Evolutionary conservation across 805 yeast genomes (phyloP), one percentile per base, ranked within the genome.

Genomic region (Metschnikowia amazonensis): DNA sequence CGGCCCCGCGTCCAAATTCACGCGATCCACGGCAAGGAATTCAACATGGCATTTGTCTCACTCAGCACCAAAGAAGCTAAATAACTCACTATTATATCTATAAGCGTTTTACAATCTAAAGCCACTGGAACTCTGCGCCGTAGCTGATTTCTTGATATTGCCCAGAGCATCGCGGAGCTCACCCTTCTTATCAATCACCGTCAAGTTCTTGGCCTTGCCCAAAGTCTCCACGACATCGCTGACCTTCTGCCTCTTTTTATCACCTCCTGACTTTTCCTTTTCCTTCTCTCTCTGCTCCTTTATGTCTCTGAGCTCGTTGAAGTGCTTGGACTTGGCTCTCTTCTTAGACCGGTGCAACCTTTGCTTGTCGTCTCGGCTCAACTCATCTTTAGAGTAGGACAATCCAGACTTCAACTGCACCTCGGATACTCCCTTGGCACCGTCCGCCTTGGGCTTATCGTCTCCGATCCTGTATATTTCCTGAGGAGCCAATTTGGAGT

Each of bases 401-500:
- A 85, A 75, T 58, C 96, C 96, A 33, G 88, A 82, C 56, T 81
- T 81, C 54, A 88, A 71, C 48, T 78, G 71, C 16, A 88, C 84
- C 62, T 86, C 90, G 1, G 62, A 53, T 34, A 58, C 58, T n/a
- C 72, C 70, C 25, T 58, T 51, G 5, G 51, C 60, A 1, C 69
- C 70, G 20, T 59, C 55, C 1, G 64, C 66, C 37, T 51, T 54
- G 13, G 61, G 53, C 43, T 56, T 60, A 47, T 66, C 68, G 57
- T 79, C 76, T 11, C 74, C 69, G 41, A 74, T 70, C 60, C 74
- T 79, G 66, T 84, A 94, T 7, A 94, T 75, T 67, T 92, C 99
- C 69, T 92, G 99, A 32, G 99, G 99, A 2, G 99, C 99, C 57
- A 94, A 74, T 40, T 86, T 79, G 11, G 83, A 71, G 18, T 83